These are phyloP conservation scores for Didymella glomerata DNA, from an alignment of 2,329 filamentous ascomycete species.

Conservation along the genomic window DNA sequence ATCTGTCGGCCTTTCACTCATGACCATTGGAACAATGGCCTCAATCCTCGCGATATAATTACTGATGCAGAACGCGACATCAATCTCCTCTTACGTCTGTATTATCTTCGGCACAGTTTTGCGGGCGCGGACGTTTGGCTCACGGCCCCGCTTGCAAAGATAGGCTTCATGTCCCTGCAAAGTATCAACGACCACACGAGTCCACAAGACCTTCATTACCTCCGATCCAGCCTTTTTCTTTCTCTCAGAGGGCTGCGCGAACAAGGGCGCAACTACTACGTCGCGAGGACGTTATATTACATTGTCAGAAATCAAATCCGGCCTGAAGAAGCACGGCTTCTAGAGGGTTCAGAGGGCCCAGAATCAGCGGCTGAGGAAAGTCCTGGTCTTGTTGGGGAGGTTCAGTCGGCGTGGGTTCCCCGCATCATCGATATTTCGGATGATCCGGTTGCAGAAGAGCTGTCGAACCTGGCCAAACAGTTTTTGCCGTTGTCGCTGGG, in stretches of 20 bases:
- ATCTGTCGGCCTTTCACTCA: not conserved
- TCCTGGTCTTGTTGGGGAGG: not conserved
- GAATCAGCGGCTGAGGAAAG: not conserved
- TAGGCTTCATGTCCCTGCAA: not conserved
- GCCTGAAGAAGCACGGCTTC: not conserved
- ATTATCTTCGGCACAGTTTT: not conserved
- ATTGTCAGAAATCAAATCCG: not conserved
- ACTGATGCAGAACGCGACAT: not conserved
- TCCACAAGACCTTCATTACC: not conserved
- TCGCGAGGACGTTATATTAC: not conserved
- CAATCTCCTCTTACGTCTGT: not conserved
- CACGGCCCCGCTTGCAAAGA: not conserved
- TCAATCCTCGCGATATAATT: not conserved
- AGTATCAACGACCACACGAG: not conserved
- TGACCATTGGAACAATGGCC: not conserved
- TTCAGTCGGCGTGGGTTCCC: not conserved
- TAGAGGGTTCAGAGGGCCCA: not conserved
- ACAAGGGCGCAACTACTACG: not conserved
- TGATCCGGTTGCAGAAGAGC: not conserved
- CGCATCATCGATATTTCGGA: not conserved
- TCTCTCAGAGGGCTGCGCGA: not conserved
- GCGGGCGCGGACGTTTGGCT: not conserved
- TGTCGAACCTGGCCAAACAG: not conserved
- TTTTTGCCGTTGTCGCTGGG: not conserved
- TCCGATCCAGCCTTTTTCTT: not conserved